phyloP scores from a whole-genome alignment of 2,329 filamentous ascomycete genomes.

The Aureobasidium sp. region DNA sequence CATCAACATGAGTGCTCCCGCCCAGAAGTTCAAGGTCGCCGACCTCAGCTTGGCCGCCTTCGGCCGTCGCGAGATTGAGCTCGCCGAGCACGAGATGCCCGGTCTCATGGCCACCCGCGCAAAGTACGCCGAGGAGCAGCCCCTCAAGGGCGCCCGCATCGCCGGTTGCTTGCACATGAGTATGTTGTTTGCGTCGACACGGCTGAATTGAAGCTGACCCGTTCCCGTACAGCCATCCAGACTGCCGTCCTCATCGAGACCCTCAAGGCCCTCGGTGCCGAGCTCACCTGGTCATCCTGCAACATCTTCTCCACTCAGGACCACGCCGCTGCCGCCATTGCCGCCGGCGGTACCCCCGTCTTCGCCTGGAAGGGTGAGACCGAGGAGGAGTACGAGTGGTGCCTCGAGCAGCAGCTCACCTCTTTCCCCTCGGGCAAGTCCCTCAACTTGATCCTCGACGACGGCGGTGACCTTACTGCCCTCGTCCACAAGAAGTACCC shows the following conservation, averaged over 20 bases:
- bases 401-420: conserved; percentile 92
- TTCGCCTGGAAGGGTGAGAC: conserved; percentile 86
- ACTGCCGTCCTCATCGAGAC: conserved; percentile 99
- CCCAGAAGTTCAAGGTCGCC: conserved; percentile 94
- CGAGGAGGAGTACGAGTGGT: conserved; percentile 99
- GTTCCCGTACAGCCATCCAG: conserved; percentile 65
- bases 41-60: conserved; percentile 96
- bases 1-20: conserved; percentile 63
- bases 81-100: conserved; percentile 88
- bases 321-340: conserved; percentile 95
- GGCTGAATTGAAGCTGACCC: conserved; percentile 15
- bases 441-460: conserved; percentile 98
- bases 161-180: conserved; percentile 98
- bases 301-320: conserved; percentile 99
- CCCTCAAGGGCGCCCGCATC: conserved; percentile 88
- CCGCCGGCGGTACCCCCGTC: conserved; percentile 84
- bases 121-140: conserved; percentile 91
- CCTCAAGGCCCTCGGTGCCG: conserved; percentile 84
- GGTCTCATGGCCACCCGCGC: conserved; percentile 91
- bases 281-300: conserved; percentile 98
- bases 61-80: conserved; percentile 97
- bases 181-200: conserved; percentile 33
- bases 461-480: conserved; percentile 93
- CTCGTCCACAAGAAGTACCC: conserved; percentile 98
- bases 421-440: conserved; percentile 96